Evolutionary conservation across 2,329 filamentous ascomycete genomes (phyloP).

Genomic region (Xylaria arbuscula): DNA sequence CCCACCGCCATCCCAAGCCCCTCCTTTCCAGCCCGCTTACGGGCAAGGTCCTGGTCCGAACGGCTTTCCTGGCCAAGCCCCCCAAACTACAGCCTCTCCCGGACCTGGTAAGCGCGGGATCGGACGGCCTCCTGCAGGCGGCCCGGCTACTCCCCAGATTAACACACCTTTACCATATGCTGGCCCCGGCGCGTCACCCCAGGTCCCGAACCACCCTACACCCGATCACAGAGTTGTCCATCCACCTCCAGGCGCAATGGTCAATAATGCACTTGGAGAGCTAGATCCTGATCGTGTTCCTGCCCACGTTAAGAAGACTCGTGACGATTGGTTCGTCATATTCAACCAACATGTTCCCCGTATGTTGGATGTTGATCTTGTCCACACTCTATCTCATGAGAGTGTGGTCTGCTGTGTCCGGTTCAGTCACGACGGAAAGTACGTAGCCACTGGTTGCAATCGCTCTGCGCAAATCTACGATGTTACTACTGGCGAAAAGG

Average conservation of each 20-base stretch:
- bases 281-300: conserved; percentile 88
- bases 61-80: conserved; percentile 84
- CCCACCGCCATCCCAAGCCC: conserved; percentile 70
- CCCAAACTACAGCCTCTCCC: conserved; percentile 86
- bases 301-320: conserved; percentile 87
- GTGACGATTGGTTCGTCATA: conserved; percentile 93
- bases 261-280: conserved; percentile 78
- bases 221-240: conserved; percentile 69
- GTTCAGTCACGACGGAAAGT: conserved; percentile 95
- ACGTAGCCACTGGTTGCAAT: conserved; percentile 96
- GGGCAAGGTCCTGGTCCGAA: conserved; percentile 68
- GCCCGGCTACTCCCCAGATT: conserved; percentile 91
- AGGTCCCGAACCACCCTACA: conserved; percentile 83
- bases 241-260: conserved; percentile 60
- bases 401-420: conserved; percentile 98
- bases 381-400: conserved; percentile 92
- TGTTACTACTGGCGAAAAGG: conserved; percentile 84
- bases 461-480: conserved; percentile 99
- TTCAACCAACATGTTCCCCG: conserved; percentile 94
- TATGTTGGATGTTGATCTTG: conserved; percentile 89
- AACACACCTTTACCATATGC: conserved; percentile 88
- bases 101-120: conserved; percentile 79
- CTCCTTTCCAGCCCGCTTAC: conserved; percentile 78
- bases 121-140: conserved; percentile 71
- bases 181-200: conserved; percentile 83